Evolutionary conservation across 2,329 filamentous ascomycete genomes (phyloP).

Genomic region (Elsinoe ampelina): DNA sequence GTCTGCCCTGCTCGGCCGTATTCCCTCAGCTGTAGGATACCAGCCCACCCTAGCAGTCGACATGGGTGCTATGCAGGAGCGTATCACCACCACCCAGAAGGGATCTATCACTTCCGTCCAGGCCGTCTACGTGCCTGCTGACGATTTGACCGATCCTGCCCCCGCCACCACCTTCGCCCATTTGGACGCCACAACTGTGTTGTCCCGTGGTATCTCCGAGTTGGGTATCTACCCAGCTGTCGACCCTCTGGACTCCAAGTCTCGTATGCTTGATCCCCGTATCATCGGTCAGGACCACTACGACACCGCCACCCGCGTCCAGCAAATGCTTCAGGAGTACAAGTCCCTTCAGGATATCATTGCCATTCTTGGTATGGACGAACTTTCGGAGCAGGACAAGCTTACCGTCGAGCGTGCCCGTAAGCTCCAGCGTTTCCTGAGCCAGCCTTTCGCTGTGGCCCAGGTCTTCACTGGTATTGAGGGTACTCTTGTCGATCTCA

Average conservation of each 20-base stretch:
- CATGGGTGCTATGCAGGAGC: conserved; percentile 99
- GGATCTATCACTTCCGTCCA: conserved; percentile 99
- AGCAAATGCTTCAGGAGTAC: conserved; percentile 99
- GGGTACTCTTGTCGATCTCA: conserved; percentile 93
- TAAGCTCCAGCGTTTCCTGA: conserved; percentile 99
- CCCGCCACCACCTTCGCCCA: conserved; percentile 99
- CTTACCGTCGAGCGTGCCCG: conserved; percentile 99
- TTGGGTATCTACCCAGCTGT: conserved; percentile 99
- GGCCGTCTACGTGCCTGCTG: conserved; percentile 99
- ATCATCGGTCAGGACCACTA: conserved; percentile 98
- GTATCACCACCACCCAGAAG: conserved; percentile 99
- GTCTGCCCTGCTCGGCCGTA: conserved; percentile 98
- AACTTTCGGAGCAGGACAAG: conserved; percentile 98
- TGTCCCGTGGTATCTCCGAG: conserved; percentile 99
- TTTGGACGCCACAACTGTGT: conserved; percentile 99
- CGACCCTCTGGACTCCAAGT: conserved; percentile 99
- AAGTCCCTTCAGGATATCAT: conserved; percentile 99
- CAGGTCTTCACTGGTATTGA: conserved; percentile 87
- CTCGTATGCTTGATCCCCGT: conserved; percentile 98
- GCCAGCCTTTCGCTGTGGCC: conserved; percentile 92
- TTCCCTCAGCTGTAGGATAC: conserved; percentile 99
- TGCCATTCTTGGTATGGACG: conserved; percentile 99
- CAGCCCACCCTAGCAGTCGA: conserved; percentile 96
- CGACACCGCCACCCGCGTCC: conserved; percentile 83
- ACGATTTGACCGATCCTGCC: conserved; percentile 99